phyloP scores from a whole-genome alignment of 1,284 basidiomycete species.

The Trametes pubescens region DNA sequence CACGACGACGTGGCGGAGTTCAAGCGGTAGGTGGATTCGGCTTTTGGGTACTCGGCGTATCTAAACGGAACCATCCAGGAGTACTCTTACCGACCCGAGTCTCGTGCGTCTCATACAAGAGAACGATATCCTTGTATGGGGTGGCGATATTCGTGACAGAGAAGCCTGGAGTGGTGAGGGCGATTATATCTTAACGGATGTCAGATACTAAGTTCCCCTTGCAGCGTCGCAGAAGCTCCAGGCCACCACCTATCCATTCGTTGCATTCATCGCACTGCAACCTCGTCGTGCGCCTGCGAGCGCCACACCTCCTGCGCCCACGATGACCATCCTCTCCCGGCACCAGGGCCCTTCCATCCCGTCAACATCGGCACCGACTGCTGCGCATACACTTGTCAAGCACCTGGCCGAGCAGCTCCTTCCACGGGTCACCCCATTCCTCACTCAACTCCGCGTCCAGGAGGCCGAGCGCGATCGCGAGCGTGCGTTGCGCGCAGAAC shows the following conservation, averaged over 20 bases:
- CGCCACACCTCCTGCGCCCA: slow-evolving; percentile 54
- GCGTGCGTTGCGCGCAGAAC: slow-evolving; percentile 77
- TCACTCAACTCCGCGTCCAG: slow-evolving; percentile 63
- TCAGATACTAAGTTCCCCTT: slow-evolving; percentile 11
- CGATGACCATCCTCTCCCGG: slow-evolving; percentile 82
- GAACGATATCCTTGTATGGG: slow-evolving; percentile 84
- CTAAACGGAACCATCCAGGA: slow-evolving; percentile 48
- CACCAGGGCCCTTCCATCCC: slow-evolving; percentile 76
- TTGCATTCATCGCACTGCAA: slow-evolving; percentile 91
- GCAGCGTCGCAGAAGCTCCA: slow-evolving; percentile 86
- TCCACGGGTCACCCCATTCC: slow-evolving; percentile 81
- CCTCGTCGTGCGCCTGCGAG: slow-evolving; percentile 61
- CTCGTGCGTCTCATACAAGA: slow-evolving; percentile 73
- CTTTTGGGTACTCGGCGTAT: slow-evolving; percentile 2
- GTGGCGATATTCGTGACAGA: slow-evolving; percentile 80
- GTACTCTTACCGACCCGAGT: slow-evolving; percentile 78
- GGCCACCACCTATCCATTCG: slow-evolving; percentile 90
- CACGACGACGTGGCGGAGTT: slow-evolving; percentile 91
- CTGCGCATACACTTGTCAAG: slow-evolving; percentile 65
- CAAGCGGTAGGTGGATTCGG: slow-evolving; percentile 66
- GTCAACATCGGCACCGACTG: slow-evolving; percentile 57
- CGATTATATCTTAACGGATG: neutral
- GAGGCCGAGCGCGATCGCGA: slow-evolving; percentile 67
- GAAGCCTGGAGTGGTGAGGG: slow-evolving; percentile 87
- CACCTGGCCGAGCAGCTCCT: slow-evolving; percentile 78